A percentile compares a stretch with the other conserved stretches of the same genome.
Conservation (phyloP, 768 basidiomycete species). For the Agrocybe pediades region DNA sequence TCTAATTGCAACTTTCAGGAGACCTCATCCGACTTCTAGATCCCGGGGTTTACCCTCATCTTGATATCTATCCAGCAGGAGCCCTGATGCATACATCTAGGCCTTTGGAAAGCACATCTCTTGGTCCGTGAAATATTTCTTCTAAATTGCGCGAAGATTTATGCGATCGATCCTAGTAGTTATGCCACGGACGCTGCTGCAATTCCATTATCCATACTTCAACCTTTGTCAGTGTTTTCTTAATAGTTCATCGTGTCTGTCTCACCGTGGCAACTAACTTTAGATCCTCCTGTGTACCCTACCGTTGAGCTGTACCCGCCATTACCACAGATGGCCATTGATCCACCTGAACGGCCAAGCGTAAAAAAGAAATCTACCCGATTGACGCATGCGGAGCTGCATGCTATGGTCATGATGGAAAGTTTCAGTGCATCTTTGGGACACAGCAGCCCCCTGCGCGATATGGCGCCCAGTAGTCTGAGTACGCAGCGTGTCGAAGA, state of each 20-base stretch:
- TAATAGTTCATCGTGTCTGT: background rate
- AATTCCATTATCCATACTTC: constrained; percentile 11
- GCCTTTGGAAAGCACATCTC: background rate
- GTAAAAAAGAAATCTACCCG: constrained; percentile 16
- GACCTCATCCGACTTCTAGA: constrained; percentile 9
- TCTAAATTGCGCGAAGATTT: background rate
- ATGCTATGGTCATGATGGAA: constrained; percentile 41
- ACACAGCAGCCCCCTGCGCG: constrained; percentile 2
- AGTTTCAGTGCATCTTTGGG: constrained; percentile 16
- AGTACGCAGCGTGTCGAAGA: constrained; percentile 3
- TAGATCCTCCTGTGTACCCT: constrained; percentile 22
- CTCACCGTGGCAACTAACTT: background rate
- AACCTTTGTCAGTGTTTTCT: constrained; percentile 16
- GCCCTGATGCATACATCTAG: background rate
- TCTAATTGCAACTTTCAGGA: background rate
- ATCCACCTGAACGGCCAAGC: constrained; percentile 1
- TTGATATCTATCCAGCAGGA: constrained; percentile 24
- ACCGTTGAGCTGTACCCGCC: constrained; percentile 23
- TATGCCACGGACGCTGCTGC: background rate
- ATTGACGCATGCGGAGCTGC: constrained; percentile 34
- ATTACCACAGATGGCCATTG: background rate
- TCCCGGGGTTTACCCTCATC: constrained; percentile 24
- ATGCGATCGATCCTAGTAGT: background rate
- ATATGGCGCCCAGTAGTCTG: background rate
- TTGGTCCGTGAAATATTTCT: background rate